Evolutionary conservation across 441 rosid genomes (phyloP).

Genomic region (Bruguiera hainesii): DNA sequence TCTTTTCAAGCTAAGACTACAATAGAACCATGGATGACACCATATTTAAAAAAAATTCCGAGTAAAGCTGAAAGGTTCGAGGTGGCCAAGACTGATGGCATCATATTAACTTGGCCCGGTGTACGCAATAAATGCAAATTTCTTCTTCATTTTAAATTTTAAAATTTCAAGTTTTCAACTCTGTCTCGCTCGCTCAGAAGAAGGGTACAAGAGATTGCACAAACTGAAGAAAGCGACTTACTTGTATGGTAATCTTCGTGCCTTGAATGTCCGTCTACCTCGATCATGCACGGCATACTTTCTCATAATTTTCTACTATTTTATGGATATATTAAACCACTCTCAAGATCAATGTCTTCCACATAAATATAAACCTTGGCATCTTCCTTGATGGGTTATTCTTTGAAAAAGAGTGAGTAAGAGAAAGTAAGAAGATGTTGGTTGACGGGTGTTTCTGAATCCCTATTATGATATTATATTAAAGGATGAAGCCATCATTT

Average conservation of each 20-base stretch:
- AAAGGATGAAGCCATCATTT: constrained; percentile 17
- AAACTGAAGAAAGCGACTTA: constrained; percentile 11
- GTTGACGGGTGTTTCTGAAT: constrained; percentile 6
- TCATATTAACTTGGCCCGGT: no score
- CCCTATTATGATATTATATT: constrained; percentile 10
- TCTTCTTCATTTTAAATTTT: no score
- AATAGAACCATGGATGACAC: no score
- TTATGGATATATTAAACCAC: not conserved
- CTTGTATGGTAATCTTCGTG: constrained; percentile 28
- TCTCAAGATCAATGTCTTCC: constrained; percentile 15
- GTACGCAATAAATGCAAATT: no score
- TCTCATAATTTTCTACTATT: not conserved
- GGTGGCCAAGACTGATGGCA: no score
- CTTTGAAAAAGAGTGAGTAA: constrained; percentile 14
- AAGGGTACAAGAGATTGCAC: not conserved
- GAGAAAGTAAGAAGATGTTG: not conserved
- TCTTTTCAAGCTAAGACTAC: no score
- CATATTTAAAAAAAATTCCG: no score
- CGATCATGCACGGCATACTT: not conserved
- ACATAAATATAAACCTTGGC: constrained; percentile 21
- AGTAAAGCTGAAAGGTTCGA: no score
- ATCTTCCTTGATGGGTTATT: constrained; percentile 11
- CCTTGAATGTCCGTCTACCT: constrained; percentile 23
- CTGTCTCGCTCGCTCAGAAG: not conserved
- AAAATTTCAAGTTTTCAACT: not conserved